phyloP scores from a whole-genome alignment of 2,329 filamentous ascomycete species.

The Cladophialophora bantiana region DNA sequence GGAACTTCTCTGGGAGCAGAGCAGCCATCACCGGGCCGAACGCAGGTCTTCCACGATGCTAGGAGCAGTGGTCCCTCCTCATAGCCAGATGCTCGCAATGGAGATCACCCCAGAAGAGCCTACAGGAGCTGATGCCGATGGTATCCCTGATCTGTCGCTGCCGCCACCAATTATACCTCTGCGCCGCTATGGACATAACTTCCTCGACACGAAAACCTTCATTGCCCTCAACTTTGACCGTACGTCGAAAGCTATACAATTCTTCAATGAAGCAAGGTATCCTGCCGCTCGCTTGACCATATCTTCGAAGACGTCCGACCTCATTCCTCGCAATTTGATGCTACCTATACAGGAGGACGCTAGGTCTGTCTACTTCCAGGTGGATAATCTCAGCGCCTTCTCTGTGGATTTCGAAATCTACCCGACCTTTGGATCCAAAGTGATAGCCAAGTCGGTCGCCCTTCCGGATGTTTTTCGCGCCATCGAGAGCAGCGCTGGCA shows the following conservation, averaged over 20 bases:
- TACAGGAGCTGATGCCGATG: constrained; percentile 63
- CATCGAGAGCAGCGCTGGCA: constrained; percentile 75
- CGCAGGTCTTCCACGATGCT: constrained; percentile 27
- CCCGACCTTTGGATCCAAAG: constrained; percentile 94
- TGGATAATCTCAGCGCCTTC: constrained; percentile 91
- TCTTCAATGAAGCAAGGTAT: constrained; percentile 97
- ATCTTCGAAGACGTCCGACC: constrained; percentile 92
- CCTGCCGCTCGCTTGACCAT: constrained; percentile 94
- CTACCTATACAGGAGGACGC: constrained; percentile 96
- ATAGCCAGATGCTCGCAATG: constrained; percentile 34
- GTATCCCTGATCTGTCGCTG: constrained; percentile 88
- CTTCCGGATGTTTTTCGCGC: constrained; percentile 85
- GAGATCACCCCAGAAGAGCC: constrained; percentile 36
- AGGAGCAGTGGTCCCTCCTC: constrained; percentile 29
- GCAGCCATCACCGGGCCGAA: constrained; percentile 37
- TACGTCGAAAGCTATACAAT: constrained; percentile 78
- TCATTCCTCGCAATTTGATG: constrained; percentile 95
- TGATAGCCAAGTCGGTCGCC: constrained; percentile 94
- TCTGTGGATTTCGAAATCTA: constrained; percentile 97
- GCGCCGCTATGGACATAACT: constrained; percentile 95
- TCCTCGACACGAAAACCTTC: constrained; percentile 96
- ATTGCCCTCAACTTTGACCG: constrained; percentile 90
- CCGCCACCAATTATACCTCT: constrained; percentile 96
- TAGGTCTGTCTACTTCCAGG: constrained; percentile 90
- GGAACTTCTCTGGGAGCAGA: constrained; percentile 70